Evolutionary conservation across 225 moss, liverwort and hornwort genomes (phyloP).

Genomic region (Bryum argenteum): DNA sequence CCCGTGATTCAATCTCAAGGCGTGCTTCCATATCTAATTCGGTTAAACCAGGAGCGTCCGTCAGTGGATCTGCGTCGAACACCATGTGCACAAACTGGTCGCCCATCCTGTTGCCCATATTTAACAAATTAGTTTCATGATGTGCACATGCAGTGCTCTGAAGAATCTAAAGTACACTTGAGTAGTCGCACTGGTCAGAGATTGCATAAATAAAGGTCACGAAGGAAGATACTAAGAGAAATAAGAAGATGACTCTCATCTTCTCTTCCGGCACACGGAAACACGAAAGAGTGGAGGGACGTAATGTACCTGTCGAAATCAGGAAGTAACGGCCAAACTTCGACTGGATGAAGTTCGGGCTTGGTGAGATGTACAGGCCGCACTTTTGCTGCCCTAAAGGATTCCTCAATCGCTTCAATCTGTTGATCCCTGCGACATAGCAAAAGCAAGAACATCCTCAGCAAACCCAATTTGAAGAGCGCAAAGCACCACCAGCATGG

Average conservation of each 20-base stretch:
- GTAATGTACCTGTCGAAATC: constrained; percentile 80
- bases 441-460: constrained; percentile 23
- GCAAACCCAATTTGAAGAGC: background rate
- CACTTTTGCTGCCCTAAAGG: constrained; percentile 83
- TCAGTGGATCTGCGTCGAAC: constrained; percentile 92
- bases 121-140: constrained; percentile 24
- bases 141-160: background rate
- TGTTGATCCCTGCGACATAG: constrained; percentile 82
- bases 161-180: background rate
- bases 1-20: constrained; percentile 91
- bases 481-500: background rate
- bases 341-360: constrained; percentile 82
- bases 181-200: background rate
- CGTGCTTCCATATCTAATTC: constrained; percentile 83
- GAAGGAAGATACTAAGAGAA: background rate
- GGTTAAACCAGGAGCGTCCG: constrained; percentile 77
- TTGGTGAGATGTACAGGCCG: constrained; percentile 89
- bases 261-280: constrained; percentile 6
- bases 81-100: constrained; percentile 99
- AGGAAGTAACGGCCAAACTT: constrained; percentile 81
- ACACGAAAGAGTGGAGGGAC: constrained; percentile 7
- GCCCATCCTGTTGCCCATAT: constrained; percentile 62
- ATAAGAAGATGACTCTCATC: constrained; percentile 3
- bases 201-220: background rate
- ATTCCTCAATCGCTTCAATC: constrained; percentile 92